Conservation (phyloP, 73 alveolate species). For the Paramecium sexaurelia region DNA sequence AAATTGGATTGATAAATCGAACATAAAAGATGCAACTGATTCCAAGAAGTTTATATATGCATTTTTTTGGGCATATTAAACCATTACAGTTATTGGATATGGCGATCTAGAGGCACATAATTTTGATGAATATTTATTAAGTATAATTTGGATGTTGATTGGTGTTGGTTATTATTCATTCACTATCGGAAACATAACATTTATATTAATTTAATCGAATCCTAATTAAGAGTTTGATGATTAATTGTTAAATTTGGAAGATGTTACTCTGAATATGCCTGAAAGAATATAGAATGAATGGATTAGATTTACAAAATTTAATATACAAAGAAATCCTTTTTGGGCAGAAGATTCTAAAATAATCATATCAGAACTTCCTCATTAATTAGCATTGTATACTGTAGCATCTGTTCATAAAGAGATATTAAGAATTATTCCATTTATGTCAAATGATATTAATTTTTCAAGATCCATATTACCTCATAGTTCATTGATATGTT, state of each 20-base stretch:
- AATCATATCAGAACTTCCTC: constrained; percentile 41
- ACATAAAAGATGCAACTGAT: neutral
- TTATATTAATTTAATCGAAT: constrained; percentile 69
- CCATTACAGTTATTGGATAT: constrained; percentile 85
- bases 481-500: neutral
- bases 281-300: neutral
- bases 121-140: constrained; percentile 70
- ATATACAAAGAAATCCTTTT: constrained; percentile 7
- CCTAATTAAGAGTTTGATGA: constrained; percentile 19
- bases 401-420: constrained; percentile 53
- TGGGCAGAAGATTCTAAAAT: constrained; percentile 25
- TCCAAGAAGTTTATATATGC: constrained; percentile 58
- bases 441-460: constrained; percentile 35
- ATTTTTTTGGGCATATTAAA: constrained; percentile 82
- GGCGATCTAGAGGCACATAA: constrained; percentile 83
- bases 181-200: constrained; percentile 78
- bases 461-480: constrained; percentile 54
- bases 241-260: constrained; percentile 3
- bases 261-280: constrained; percentile 23
- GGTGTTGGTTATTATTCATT: constrained; percentile 86
- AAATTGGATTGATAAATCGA: neutral
- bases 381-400: neutral
- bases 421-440: constrained; percentile 43
- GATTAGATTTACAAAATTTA: neutral
- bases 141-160: constrained; percentile 84